These are phyloP conservation scores for Lepidium didymum DNA, from an alignment of 345 rosid genomes.

Conservation along the genomic window DNA sequence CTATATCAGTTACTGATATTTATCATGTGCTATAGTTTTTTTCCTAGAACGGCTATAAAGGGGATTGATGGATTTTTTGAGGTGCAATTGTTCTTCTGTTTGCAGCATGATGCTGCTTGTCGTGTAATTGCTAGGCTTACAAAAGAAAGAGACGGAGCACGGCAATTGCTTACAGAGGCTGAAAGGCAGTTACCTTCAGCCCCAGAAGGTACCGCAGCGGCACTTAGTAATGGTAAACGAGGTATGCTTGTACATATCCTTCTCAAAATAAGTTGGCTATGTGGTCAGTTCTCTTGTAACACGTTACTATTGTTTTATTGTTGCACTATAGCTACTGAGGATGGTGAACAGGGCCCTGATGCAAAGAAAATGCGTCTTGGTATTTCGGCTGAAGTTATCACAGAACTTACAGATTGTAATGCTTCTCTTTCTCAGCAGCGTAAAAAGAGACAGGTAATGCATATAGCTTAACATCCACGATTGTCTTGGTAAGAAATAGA, in stretches of 20 bases:
- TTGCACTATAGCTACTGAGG: conserved; percentile 36
- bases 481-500: not conserved
- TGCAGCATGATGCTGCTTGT: conserved; percentile 99
- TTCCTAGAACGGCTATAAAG: not conserved
- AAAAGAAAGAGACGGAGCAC: conserved; percentile 89
- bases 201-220: conserved; percentile 30
- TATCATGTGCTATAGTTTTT: not conserved
- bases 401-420: conserved; percentile 80
- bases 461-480: not conserved
- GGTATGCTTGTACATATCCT: conserved; percentile 32
- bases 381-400: conserved; percentile 54
- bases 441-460: conserved; percentile 64
- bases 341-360: conserved; percentile 45
- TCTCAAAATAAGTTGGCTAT: not conserved
- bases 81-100: not conserved
- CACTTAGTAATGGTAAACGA: conserved; percentile 78
- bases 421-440: conserved; percentile 85
- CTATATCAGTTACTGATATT: not conserved
- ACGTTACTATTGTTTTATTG: not conserved
- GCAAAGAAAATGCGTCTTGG: conserved; percentile 64
- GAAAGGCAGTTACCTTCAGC: conserved; percentile 69
- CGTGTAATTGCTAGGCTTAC: conserved; percentile 97
- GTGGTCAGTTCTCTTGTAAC: not conserved
- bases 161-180: conserved; percentile 65
- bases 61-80: conserved; percentile 6